Percentiles rank a stretch among this genome's conserved stretches.
Conservation (phyloP, 2,329 filamentous ascomycete genomes). For the Polytolypa hystricis region DNA sequence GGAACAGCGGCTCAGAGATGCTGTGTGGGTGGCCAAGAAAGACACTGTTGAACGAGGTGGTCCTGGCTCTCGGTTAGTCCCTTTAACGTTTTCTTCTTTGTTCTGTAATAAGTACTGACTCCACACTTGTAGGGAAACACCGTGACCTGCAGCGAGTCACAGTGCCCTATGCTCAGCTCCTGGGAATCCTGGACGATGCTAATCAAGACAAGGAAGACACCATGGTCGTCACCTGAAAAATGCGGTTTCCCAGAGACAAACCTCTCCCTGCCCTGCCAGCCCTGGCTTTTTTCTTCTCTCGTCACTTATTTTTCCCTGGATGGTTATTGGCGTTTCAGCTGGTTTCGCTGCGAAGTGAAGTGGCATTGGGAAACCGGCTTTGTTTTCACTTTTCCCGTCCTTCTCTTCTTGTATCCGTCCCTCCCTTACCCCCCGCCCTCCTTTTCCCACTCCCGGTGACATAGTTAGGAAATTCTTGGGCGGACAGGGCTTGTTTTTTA, state of each 20-base stretch:
- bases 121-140: slow-evolving; percentile 63
- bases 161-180: slow-evolving; percentile 83
- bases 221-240: slow-evolving; percentile 9
- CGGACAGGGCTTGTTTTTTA: too few relatives aligned
- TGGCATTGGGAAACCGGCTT: too few relatives aligned
- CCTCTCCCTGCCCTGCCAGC: too few relatives aligned
- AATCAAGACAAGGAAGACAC: slow-evolving; percentile 10
- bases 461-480: too few relatives aligned
- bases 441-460: too few relatives aligned
- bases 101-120: slow-evolving; percentile 23
- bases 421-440: too few relatives aligned
- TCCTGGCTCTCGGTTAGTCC: slow-evolving; percentile 77
- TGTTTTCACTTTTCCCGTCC: too few relatives aligned
- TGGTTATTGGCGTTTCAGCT: slow-evolving; percentile 1
- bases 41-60: slow-evolving; percentile 78
- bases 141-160: slow-evolving; percentile 86
- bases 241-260: too few relatives aligned
- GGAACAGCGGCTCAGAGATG: slow-evolving; percentile 56
- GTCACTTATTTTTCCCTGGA: background rate
- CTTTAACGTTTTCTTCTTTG: slow-evolving; percentile 6
- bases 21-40: slow-evolving; percentile 86
- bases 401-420: background rate
- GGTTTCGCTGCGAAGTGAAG: too few relatives aligned
- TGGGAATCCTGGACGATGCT: slow-evolving; percentile 43
- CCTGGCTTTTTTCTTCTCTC: background rate